These are phyloP conservation scores for Plasmodium inui DNA, from an alignment of 169 alveolate species.

Conservation along the genomic window DNA sequence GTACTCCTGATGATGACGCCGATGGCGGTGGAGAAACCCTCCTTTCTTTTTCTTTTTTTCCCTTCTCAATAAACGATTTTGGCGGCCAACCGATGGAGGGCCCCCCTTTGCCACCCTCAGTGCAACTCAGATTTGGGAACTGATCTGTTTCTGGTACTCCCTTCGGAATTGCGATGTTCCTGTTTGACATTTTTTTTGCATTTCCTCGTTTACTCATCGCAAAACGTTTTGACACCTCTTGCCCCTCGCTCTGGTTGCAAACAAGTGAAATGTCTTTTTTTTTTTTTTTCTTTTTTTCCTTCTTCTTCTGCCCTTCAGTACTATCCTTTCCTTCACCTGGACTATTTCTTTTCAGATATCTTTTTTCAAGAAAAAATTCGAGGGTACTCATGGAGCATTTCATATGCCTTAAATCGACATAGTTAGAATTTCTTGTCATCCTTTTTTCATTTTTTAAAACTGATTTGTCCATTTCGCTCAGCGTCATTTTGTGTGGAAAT, in stretches of 20 bases:
- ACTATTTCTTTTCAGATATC: constrained; percentile 7
- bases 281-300: neutral
- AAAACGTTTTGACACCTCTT: neutral
- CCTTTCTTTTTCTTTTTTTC: neutral
- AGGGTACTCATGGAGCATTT: constrained; percentile 37
- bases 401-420: constrained; percentile 37
- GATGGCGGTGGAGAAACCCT: neutral
- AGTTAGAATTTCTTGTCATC: neutral
- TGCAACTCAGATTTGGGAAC: neutral
- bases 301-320: constrained; percentile 4
- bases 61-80: neutral
- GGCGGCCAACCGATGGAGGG: neutral
- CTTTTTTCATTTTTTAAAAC: neutral
- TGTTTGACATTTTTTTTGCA: neutral
- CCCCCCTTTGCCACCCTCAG: neutral
- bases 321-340: neutral
- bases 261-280: constrained; percentile 10
- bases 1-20: neutral
- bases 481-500: neutral
- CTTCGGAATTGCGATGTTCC: neutral
- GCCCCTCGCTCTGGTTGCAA: neutral
- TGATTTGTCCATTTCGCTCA: neutral
- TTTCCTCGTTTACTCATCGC: neutral
- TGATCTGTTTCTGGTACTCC: constrained; percentile 9
- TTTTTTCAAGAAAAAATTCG: constrained; percentile 29